Evolutionary conservation across 2,329 filamentous ascomycete species (phyloP).

Genomic region (Epichloe gansuensis): DNA sequence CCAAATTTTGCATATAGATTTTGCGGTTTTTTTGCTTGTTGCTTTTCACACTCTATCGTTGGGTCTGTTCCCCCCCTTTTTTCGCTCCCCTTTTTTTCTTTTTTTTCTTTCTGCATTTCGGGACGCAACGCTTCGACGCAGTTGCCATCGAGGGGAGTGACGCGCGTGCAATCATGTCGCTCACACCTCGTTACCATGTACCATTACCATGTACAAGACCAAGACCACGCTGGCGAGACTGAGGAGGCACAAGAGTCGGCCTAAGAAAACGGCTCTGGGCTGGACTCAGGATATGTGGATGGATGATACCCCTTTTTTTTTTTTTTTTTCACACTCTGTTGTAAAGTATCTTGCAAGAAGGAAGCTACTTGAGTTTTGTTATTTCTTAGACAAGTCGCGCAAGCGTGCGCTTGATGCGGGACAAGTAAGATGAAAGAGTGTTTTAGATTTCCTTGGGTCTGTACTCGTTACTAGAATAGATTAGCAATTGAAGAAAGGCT

Average conservation of each 20-base stretch:
- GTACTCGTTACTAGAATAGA: conserved; percentile 6
- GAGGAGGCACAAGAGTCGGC: conserved; percentile 10
- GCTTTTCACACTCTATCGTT: not conserved
- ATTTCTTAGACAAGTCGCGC: not conserved
- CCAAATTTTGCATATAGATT: not conserved
- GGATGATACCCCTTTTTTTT: conserved; percentile 18
- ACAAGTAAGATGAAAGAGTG: not conserved
- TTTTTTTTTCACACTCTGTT: conserved; percentile 9
- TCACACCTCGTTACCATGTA: conserved; percentile 5
- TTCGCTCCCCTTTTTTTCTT: conserved; percentile 5
- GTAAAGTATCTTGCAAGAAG: conserved; percentile 12
- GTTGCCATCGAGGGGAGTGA: not conserved
- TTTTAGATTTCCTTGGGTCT: not conserved
- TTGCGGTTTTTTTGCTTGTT: not conserved
- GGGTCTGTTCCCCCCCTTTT: not conserved
- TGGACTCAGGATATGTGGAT: conserved; percentile 18
- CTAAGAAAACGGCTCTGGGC: conserved; percentile 15
- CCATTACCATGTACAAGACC: conserved; percentile 16
- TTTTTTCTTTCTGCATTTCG: conserved; percentile 3
- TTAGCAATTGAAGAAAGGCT: conserved; percentile 2
- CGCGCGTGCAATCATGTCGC: not conserved
- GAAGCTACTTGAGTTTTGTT: not conserved
- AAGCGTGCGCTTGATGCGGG: not conserved
- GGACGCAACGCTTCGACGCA: not conserved
- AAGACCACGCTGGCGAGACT: conserved; percentile 8